Evolutionary conservation across 148 eudicot genomes (phyloP), one percentile per base, ranked within the genome.

Genomic region (Diospyros kaki): DNA sequence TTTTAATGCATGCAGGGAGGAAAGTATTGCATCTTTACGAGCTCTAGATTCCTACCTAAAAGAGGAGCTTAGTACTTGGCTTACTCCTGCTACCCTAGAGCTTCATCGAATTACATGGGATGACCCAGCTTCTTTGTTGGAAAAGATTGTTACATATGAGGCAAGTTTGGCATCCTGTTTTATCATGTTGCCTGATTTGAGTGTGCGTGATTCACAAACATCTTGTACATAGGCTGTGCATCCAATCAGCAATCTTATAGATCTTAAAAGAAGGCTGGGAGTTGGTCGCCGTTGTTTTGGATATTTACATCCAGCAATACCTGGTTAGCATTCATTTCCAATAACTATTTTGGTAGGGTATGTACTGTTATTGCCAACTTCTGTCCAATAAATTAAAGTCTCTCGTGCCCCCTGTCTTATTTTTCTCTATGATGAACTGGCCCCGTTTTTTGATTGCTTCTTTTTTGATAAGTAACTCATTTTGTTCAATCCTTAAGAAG

Each of bases 251-350:
- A 92, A 83, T 75, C 90, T 95, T 18, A 72, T 92, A 79, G 98
- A 95, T 82, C 91, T 95, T 78, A 95, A 95, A 88, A 87, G 97
- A 84, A 90, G 98, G 73, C 83, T 95, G 72, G 98, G 96, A 73
- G 84, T 86, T 41, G 96, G 98, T 5, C 91, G 98, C 38, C 93
- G 98, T 9, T 95, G 98, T 83, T 95, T 95, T 80, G 98, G 97
- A 68, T 95, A 95, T 77, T 74, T 95, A 80, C 98, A 95, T 81
- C 91, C 96, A 45, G 92, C 98, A 78, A 89, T 95, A 79, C 98
- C 98, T 66, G 98, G 98, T 95, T 73, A 85, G 94, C 71, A 12
- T 76, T 70, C 14, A 43, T 53, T 73, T 65, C 68, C 66, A 38
- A 44, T 11, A 67, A 15, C 15, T 58, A 71, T n/a, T 9, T 12